phyloP scores from a whole-genome alignment of 1,139 yeast genomes.

The Suhomyces bokatorum region DNA sequence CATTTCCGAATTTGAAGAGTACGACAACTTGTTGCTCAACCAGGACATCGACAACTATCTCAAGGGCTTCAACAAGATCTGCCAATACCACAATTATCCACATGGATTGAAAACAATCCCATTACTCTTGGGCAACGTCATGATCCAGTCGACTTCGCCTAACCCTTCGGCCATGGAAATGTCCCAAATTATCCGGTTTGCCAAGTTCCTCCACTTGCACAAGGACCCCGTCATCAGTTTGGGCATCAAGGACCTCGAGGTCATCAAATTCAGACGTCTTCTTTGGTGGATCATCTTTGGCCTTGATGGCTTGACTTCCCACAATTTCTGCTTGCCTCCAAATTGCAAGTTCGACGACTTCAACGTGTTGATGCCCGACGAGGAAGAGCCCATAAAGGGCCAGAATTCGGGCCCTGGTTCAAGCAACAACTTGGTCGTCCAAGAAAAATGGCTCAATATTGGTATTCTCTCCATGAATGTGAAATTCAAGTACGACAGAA shows the following conservation, averaged over 20 bases:
- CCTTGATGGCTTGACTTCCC: conserved; percentile 57
- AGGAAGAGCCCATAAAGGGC: conserved; percentile 39
- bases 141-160: conserved; percentile 56
- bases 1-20: conserved; percentile 57
- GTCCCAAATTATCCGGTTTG: conserved; percentile 52
- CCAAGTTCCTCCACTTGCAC: conserved; percentile 56
- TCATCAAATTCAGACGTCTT: conserved; percentile 53
- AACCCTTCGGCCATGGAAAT: conserved; percentile 55
- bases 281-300: conserved; percentile 70
- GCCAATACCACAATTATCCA: conserved; percentile 54
- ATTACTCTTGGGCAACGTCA: conserved; percentile 50
- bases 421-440: conserved; percentile 7
- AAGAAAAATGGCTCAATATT: conserved; percentile 33
- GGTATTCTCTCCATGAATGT: conserved; percentile 49
- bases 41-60: conserved; percentile 52
- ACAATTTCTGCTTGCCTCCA: conserved; percentile 59
- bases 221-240: conserved; percentile 58
- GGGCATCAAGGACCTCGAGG: conserved; percentile 47
- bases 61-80: conserved; percentile 48
- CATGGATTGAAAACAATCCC: conserved; percentile 51
- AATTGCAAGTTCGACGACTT: conserved; percentile 55
- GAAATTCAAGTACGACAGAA: conserved; percentile 52
- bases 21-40: conserved; percentile 45
- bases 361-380: conserved; percentile 57
- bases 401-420: conserved; percentile 19